Base-by-base conservation (phyloP, 2,329 filamentous ascomycete species). In the Verticillium nubilum region DNA sequence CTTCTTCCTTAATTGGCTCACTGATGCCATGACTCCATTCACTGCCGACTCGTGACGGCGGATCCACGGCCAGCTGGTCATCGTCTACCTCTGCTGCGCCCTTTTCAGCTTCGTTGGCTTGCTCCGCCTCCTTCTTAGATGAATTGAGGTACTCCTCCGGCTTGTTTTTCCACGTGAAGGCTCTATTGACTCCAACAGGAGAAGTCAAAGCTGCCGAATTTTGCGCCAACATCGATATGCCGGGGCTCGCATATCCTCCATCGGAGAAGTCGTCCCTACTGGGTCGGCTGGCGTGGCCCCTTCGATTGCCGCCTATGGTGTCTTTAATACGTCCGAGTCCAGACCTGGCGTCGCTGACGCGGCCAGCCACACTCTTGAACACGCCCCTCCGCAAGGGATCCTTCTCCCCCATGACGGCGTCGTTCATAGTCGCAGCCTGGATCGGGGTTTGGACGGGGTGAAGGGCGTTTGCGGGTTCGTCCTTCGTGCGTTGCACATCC, bases 321-420 rank as follows among this genome's bases (percentile, higher is more conserved):
- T 94, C 92, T 69, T 93, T 93, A 71, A 97, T 92, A 35, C 91
- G 87, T 1, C 90, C 90, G 59, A 97, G 82, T 0, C 92, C 92
- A 59, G 89, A 92, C 54, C 89, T 87, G 53, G 92, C 90, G 72
- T 96, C 92, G 63, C 84, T 90, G 70, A 91, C 89, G 64, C 89
- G 89, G 5, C 85, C 90, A 2, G 89, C 89, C 17, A 95, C 90
- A 61, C 87, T 90, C 71, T 91, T 95, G 72, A 93, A 89, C 17
- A 92, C 83, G 0, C 85, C 84, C 65, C 83, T 87, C 29, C 87
- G 84, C 26, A 85, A 71, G 17, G 84, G 81, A 63, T 86, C 84
- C 60, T 80, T 84, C 28, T 86, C 85, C 19, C 70, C 74, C 0
- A 78, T 72, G 52, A 72, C 77, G 27, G 31, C 25, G 7, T 86